Base-by-base conservation (phyloP, 495 filamentous ascomycete genomes). In the Thermothielavioides terrestris region DNA sequence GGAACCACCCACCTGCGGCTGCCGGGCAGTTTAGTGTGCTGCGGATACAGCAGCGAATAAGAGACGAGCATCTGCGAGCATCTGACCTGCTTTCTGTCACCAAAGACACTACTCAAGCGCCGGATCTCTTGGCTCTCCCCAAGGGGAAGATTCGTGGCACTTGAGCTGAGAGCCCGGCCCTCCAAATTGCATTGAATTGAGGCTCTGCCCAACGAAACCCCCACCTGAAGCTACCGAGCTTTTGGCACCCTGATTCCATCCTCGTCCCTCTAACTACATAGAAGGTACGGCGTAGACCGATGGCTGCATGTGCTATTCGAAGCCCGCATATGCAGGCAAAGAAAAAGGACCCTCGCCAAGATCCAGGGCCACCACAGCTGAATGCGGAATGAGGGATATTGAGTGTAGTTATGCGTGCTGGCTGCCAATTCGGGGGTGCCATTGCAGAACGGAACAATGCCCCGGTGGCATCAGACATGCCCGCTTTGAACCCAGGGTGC, bases 291-390 rank as follows among this genome's bases (percentile, higher is more conserved):
- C 5, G 25, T 11, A 30, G 10, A 9, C 21, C 6, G n/a, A 35
- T 34, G 38, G 47, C 47, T 53, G 50, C 50, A 53, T 53, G 50
- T 48, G 50, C 42, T 53, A 53, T 48, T 4, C 30, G 30, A 46
- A n/a, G 6, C 27, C 1, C 44, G 44, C 50, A 53, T 42, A 42
- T 41, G 27, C 25, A 40, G 28, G 15, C 44, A 10, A 12, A 21
- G 28, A 21, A 20, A 21, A 28, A 20, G 9, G 18, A 11, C 22
- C n/a, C n/a, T n/a, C n/a, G n/a, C n/a, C n/a, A n/a, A n/a, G n/a
- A n/a, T n/a, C n/a, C n/a, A n/a, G n/a, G n/a, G 28, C 22, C 38
- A 41, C 20, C 1, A 34, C 42, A 42, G 42, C 43, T 53, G 50
- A 53, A 25, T 21, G n/a, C 15, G 20, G n/a, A 10, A 12, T 18